Percentiles rank a stretch among this genome's conserved stretches.
phyloP scores from a whole-genome alignment of 768 basidiomycete species.

The Omphalotus guepiniiformis region DNA sequence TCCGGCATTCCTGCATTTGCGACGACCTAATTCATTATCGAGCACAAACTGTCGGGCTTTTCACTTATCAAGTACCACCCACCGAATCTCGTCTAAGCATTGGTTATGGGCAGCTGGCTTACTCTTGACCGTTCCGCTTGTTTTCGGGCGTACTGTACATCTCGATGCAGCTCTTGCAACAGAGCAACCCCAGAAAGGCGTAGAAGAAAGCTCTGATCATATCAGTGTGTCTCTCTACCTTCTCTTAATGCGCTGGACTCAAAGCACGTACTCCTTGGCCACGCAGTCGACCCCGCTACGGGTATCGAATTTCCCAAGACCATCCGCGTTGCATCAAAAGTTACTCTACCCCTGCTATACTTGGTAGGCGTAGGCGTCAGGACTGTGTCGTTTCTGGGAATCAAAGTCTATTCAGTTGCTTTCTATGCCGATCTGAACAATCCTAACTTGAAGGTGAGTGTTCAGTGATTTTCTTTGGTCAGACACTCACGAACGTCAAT shows the following conservation, averaged over 20 bases:
- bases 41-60: no score
- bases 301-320: conserved; percentile 69
- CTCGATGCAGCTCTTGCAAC: conserved; percentile 5
- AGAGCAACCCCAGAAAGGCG: background rate
- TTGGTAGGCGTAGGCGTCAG: conserved; percentile 84
- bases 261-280: background rate
- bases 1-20: background rate
- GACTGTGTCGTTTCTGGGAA: conserved; percentile 81
- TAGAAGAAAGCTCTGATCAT: background rate
- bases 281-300: conserved; percentile 67
- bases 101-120: background rate
- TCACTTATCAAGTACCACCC: no score
- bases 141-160: conserved; percentile 5
- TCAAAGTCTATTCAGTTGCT: conserved; percentile 86
- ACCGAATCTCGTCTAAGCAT: background rate
- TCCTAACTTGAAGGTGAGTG: conserved; percentile 52
- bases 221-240: conserved; percentile 1
- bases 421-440: conserved; percentile 85
- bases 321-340: conserved; percentile 59
- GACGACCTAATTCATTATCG: background rate
- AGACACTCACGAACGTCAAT: background rate
- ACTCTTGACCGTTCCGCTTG: background rate
- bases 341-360: conserved; percentile 56
- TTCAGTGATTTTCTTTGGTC: background rate
- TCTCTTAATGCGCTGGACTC: background rate